phyloP scores from a whole-genome alignment of 352 stramenopile species.

The Globisporangium spiculum region DNA sequence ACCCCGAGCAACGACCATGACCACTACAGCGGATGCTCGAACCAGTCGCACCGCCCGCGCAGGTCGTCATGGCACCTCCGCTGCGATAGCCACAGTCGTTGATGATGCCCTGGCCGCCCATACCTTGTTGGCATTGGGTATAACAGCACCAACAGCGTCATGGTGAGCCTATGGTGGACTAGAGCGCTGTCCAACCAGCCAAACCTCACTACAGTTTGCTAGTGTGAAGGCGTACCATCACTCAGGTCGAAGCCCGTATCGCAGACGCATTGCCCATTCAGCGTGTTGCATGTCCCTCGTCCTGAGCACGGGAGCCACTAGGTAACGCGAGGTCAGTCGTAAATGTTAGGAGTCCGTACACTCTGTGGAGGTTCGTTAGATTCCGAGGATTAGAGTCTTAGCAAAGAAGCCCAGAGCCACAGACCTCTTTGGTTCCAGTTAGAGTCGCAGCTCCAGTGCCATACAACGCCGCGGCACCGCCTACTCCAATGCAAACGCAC shows the following conservation, averaged over 20 bases:
- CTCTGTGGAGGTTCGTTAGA: not conserved
- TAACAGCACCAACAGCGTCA: too few species aligned
- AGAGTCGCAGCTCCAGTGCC: conserved; percentile 32
- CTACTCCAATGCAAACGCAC: conserved; percentile 9
- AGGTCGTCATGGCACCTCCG: conserved; percentile 38
- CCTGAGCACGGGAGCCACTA: conserved; percentile 69
- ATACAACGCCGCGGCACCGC: conserved; percentile 32
- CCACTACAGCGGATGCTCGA: conserved; percentile 39
- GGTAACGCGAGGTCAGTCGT: not conserved
- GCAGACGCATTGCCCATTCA: conserved; percentile 48
- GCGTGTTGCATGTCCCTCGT: conserved; percentile 49
- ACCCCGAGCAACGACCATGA: conserved; percentile 47
- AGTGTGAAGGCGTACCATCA: conserved; percentile 32
- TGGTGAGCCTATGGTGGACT: too few species aligned
- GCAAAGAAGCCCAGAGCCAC: not conserved
- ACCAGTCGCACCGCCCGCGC: conserved; percentile 25
- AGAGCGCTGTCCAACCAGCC: too few species aligned
- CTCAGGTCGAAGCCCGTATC: conserved; percentile 47
- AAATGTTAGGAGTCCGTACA: not conserved
- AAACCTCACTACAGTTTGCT: not conserved
- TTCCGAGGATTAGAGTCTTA: too few species aligned
- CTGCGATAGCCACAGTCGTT: conserved; percentile 47
- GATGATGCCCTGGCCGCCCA: conserved; percentile 26
- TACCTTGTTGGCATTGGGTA: conserved; percentile 12
- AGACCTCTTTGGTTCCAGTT: conserved; percentile 63